Evolutionary conservation across 495 filamentous ascomycete species (phyloP).

Genomic region (Penicillium fimorum): DNA sequence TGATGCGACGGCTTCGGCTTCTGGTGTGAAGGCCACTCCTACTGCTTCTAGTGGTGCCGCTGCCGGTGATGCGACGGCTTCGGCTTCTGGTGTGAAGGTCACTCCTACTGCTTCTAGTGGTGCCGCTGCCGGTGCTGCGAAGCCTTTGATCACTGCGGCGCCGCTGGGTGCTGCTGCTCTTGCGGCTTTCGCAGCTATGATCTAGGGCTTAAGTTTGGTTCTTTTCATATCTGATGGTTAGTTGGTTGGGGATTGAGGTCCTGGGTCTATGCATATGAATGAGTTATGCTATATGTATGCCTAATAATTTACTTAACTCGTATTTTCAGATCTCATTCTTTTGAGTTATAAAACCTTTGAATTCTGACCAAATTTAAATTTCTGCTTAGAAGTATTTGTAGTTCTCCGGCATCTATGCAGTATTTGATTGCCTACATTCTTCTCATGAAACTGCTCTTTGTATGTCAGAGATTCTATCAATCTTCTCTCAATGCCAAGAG

Average conservation of each 20-base stretch:
- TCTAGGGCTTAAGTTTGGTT: neutral
- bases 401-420: neutral
- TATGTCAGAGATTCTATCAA: neutral
- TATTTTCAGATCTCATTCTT: slow-evolving; percentile 9
- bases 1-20: slow-evolving; percentile 2
- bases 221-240: neutral
- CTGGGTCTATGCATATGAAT: neutral
- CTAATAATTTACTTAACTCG: neutral
- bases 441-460: neutral
- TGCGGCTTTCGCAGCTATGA: slow-evolving; percentile 1
- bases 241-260: neutral
- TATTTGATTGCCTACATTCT: slow-evolving; percentile 14
- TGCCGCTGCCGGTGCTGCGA: slow-evolving; percentile 5
- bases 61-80: too few species aligned
- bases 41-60: too few species aligned
- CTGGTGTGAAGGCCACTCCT: neutral
- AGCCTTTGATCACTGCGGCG: slow-evolving; percentile 20
- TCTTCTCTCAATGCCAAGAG: slow-evolving; percentile 1
- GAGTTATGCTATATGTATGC: neutral
- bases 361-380: neutral
- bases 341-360: neutral
- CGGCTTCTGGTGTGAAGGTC: neutral
- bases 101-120: slow-evolving; percentile 8
- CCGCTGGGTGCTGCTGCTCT: slow-evolving; percentile 17
- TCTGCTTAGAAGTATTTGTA: neutral